phyloP scores from a whole-genome alignment of 371 early-diverging fungal genomes.

The Rhizomucor miehei region DNA sequence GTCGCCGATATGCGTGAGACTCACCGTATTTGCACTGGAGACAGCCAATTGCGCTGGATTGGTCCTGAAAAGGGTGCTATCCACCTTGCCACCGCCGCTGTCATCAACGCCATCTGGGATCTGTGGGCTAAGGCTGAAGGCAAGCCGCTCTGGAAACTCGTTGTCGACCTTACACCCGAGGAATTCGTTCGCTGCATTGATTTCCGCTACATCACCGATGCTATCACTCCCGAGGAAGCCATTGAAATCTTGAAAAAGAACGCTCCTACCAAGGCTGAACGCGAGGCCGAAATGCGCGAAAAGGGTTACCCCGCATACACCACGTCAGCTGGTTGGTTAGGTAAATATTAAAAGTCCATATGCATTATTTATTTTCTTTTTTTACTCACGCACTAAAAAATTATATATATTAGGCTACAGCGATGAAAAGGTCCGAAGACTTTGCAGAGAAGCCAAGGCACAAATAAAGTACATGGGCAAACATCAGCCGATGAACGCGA shows the following conservation, averaged over 20 bases:
- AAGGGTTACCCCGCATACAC: constrained; percentile 50
- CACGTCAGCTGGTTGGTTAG: constrained; percentile 52
- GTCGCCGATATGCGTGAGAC: constrained; percentile 43
- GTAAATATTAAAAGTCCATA: constrained; percentile 22
- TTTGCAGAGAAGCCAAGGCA: constrained; percentile 41
- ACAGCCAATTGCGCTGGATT: constrained; percentile 51
- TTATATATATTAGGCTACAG: constrained; percentile 33
- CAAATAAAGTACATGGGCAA: too few relatives aligned
- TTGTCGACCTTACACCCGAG: constrained; percentile 50
- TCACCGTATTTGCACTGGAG: constrained; percentile 48
- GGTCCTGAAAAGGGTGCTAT: constrained; percentile 54
- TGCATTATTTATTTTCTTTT: too few relatives aligned
- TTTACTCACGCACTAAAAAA: background rate
- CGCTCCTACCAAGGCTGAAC: constrained; percentile 27
- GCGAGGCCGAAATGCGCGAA: constrained; percentile 36
- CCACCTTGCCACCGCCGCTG: constrained; percentile 52
- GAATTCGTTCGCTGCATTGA: constrained; percentile 51
- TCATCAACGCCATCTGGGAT: constrained; percentile 57
- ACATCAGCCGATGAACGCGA: too few relatives aligned
- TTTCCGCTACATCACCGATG: constrained; percentile 56
- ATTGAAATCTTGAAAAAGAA: constrained; percentile 34
- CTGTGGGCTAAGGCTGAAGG: constrained; percentile 51
- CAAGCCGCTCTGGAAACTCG: constrained; percentile 56
- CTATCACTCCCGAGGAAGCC: constrained; percentile 52
- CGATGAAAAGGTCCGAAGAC: constrained; percentile 44